Percentiles rank a stretch among this genome's conserved stretches.
Evolutionary conservation across 441 rosid genomes (phyloP).

Genomic region (Adansonia gregorii): DNA sequence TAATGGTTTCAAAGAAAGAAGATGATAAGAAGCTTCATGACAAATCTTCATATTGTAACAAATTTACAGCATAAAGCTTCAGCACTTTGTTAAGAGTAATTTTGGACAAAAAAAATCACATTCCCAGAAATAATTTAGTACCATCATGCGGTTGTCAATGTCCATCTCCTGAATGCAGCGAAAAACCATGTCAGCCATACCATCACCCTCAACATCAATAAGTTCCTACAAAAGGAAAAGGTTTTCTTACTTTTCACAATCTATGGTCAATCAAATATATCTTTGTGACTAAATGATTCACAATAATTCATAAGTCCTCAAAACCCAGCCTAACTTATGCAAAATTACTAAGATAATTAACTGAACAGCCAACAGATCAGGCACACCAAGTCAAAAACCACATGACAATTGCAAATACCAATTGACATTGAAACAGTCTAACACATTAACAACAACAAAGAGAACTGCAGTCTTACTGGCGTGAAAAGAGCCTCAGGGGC

Average conservation of each 20-base stretch:
- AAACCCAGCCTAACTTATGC: neutral
- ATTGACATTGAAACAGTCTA: neutral
- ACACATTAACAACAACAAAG: constrained; percentile 11
- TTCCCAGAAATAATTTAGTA: constrained; percentile 33
- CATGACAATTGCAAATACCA: neutral
- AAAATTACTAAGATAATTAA: neutral
- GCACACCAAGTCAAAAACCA: constrained; percentile 7
- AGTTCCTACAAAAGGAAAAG: constrained; percentile 62
- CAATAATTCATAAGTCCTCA: neutral
- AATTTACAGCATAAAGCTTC: neutral
- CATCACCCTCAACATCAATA: constrained; percentile 98
- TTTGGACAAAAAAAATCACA: neutral
- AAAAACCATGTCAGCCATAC: constrained; percentile 99
- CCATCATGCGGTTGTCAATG: constrained; percentile 97
- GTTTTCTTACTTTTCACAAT: constrained; percentile 20
- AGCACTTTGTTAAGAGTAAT: neutral
- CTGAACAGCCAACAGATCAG: constrained; percentile 12
- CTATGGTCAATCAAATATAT: neutral
- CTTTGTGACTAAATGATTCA: neutral
- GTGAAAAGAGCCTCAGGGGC: constrained; percentile 98
- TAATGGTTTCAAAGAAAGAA: neutral
- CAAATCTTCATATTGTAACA: neutral
- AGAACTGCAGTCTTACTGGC: constrained; percentile 58
- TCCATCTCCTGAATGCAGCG: constrained; percentile 99
- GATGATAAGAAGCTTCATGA: neutral